Conservation (phyloP, 495 filamentous ascomycete genomes). For the Penicillium steckii region DNA sequence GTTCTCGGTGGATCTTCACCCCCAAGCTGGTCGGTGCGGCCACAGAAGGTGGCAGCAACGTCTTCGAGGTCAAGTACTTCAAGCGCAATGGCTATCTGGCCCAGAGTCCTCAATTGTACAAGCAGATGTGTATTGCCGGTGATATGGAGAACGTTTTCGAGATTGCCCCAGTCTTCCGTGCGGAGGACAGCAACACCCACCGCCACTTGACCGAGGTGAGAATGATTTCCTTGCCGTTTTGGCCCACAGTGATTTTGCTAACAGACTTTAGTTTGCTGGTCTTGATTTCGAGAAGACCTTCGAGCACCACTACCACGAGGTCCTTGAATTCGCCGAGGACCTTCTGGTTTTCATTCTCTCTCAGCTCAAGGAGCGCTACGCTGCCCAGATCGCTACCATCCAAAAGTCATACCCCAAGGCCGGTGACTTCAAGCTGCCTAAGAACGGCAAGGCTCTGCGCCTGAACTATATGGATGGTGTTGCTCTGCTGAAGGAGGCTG, state of each 20-base stretch:
- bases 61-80: conserved; percentile 93
- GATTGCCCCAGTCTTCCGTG: conserved; percentile 89
- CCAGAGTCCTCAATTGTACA: conserved; percentile 93
- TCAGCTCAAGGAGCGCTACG: conserved; percentile 65
- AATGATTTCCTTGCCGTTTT: background rate
- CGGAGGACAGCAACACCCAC: conserved; percentile 95
- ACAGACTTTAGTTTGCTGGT: conserved; percentile 66
- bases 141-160: conserved; percentile 88
- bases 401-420: conserved; percentile 57
- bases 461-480: conserved; percentile 86
- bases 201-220: conserved; percentile 88
- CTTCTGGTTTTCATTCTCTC: conserved; percentile 89
- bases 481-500: conserved; percentile 74
- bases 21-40: conserved; percentile 88
- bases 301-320: conserved; percentile 83
- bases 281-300: conserved; percentile 98
- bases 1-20: conserved; percentile 86
- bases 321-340: conserved; percentile 73
- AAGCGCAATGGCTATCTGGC: conserved; percentile 80
- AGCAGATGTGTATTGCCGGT: conserved; percentile 94
- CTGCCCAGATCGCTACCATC: conserved; percentile 67
- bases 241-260: background rate
- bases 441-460: conserved; percentile 72
- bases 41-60: conserved; percentile 89
- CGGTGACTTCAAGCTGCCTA: conserved; percentile 56